phyloP scores from a whole-genome alignment of 2,329 filamentous ascomycete genomes.

The Ceratocystis colombiana region DNA sequence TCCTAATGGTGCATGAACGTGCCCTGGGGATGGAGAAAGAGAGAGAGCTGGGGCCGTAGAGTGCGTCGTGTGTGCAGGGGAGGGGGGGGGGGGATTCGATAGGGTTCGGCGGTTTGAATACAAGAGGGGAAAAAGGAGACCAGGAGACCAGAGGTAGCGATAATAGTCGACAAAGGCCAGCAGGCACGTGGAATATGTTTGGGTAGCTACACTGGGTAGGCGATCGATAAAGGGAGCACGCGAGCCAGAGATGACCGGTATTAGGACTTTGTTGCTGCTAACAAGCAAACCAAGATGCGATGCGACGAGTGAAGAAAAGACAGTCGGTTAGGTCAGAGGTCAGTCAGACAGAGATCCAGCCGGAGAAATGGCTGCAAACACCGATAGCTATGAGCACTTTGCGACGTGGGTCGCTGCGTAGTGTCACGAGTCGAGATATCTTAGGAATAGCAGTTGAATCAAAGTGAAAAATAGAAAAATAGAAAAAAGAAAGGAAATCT shows the following conservation, averaged over 20 bases:
- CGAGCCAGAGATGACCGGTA: not conserved
- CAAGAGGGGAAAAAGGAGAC: not conserved
- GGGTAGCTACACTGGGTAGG: not conserved
- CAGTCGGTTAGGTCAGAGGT: no score
- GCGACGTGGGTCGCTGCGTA: not conserved
- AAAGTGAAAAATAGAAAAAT: not conserved
- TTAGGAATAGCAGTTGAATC: not conserved
- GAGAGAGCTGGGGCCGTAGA: not conserved
- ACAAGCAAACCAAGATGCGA: not conserved
- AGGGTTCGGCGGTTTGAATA: not conserved
- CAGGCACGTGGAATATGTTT: not conserved
- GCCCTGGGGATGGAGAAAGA: not conserved
- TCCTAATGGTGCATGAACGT: conserved; percentile 8
- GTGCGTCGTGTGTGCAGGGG: conserved; percentile 1
- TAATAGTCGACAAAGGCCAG: not conserved
- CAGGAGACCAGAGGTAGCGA: not conserved
- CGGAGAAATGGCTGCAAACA: not conserved
- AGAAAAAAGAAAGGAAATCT: not conserved
- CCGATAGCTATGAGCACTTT: not conserved
- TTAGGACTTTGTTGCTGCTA: not conserved
- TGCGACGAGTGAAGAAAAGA: not conserved
- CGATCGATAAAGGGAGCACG: not conserved
- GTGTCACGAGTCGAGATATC: not conserved
- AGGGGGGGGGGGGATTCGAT: not conserved
- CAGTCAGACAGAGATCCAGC: not conserved